These are phyloP conservation scores for Paracoccidioides brasiliensis DNA, from an alignment of 2,329 filamentous ascomycete species.

Conservation along the genomic window DNA sequence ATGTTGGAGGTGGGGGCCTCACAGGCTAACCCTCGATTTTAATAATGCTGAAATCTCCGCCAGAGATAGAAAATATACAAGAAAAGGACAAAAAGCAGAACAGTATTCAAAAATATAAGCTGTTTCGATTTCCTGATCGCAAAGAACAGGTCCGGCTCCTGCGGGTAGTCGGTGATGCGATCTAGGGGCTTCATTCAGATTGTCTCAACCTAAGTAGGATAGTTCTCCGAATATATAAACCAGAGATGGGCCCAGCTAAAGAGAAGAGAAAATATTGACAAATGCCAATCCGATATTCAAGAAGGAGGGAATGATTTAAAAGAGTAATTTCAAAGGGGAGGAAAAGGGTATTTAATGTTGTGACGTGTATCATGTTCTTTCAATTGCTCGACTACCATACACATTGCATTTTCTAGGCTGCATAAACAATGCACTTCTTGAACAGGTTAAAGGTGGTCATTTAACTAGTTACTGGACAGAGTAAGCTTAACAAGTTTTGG, in stretches of 20 bases:
- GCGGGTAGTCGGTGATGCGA: neutral
- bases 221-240: neutral
- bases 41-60: neutral
- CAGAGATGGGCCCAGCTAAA: too few species aligned
- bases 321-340: too few species aligned
- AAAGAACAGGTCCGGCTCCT: neutral
- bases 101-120: neutral
- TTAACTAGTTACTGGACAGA: neutral
- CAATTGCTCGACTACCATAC: too few species aligned
- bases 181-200: neutral
- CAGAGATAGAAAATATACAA: neutral
- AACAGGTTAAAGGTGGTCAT: neutral
- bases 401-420: too few species aligned
- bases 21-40: neutral
- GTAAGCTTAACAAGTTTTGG: neutral
- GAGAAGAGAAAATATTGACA: too few species aligned
- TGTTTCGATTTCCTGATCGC: neutral
- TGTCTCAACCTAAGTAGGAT: neutral
- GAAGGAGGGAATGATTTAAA: too few species aligned
- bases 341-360: too few species aligned
- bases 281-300: too few species aligned
- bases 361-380: too few species aligned
- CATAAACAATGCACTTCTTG: too few species aligned
- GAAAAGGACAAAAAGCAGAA: neutral
- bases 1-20: neutral